These are phyloP conservation scores for Coniochaeta sp. DNA, from an alignment of 2,329 filamentous ascomycete genomes.

Conservation along the genomic window DNA sequence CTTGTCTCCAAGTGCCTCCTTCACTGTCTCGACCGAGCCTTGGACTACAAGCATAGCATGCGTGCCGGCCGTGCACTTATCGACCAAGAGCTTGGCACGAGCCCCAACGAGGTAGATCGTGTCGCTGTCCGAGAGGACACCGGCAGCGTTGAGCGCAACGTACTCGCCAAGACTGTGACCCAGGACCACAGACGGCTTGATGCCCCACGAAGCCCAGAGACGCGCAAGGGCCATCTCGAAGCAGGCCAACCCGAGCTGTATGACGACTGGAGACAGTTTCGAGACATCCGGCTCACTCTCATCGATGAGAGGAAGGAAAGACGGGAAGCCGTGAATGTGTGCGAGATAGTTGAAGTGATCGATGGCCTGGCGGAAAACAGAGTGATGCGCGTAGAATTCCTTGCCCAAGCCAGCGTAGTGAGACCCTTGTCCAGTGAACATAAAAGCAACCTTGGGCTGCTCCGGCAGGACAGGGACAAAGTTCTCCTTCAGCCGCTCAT, in stretches of 20 bases:
- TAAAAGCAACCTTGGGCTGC: slow-evolving; percentile 41
- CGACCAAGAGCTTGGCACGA: slow-evolving; percentile 58
- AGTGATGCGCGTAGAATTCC: slow-evolving; percentile 39
- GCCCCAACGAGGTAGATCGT: slow-evolving; percentile 65
- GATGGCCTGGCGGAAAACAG: slow-evolving; percentile 43
- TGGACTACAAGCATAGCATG: slow-evolving; percentile 52
- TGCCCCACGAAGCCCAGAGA: slow-evolving; percentile 50
- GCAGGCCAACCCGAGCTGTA: slow-evolving; percentile 47
- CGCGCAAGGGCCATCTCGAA: slow-evolving; percentile 51
- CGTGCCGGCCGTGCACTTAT: slow-evolving; percentile 57
- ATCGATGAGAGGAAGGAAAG: slow-evolving; percentile 45
- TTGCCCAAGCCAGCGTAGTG: slow-evolving; percentile 45
- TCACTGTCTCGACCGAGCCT: slow-evolving; percentile 43
- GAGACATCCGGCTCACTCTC: slow-evolving; percentile 35
- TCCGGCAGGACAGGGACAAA: slow-evolving; percentile 34
- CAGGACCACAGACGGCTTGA: slow-evolving; percentile 46
- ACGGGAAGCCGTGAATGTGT: slow-evolving; percentile 45
- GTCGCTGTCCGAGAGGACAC: slow-evolving; percentile 63
- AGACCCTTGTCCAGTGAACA: slow-evolving; percentile 52
- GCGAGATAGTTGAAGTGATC: slow-evolving; percentile 50
- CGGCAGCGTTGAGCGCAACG: slow-evolving; percentile 63
- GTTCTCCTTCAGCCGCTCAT: slow-evolving; percentile 32
- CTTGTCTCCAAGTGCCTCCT: slow-evolving; percentile 39
- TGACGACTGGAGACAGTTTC: slow-evolving; percentile 40
- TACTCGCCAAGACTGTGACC: slow-evolving; percentile 67